phyloP scores from a whole-genome alignment of 768 basidiomycete genomes.

The Agaricus blazei region DNA sequence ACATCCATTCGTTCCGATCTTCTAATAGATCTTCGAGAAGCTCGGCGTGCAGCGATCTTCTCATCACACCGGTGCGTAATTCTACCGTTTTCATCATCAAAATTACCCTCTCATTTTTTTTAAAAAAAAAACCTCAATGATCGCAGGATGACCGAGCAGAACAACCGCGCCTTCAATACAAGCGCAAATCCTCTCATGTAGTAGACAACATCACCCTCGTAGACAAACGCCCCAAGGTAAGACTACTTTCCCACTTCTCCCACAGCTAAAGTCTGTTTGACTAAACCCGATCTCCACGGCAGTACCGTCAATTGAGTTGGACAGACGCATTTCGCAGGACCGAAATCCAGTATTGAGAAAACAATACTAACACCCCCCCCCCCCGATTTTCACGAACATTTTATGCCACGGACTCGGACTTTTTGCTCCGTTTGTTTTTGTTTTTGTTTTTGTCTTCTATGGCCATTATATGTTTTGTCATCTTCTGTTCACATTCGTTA shows the following conservation, averaged over 20 bases:
- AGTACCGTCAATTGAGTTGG: slow-evolving; percentile 19
- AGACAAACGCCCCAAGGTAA: slow-evolving; percentile 38
- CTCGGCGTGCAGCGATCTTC: neutral
- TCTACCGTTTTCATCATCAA: slow-evolving; percentile 10
- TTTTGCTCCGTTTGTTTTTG: no score
- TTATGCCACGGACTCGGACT: no score
- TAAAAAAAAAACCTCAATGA: neutral
- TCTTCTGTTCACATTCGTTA: neutral
- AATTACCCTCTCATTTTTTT: neutral
- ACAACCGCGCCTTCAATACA: slow-evolving; percentile 31
- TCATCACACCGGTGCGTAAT: slow-evolving; percentile 2
- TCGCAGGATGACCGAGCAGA: slow-evolving; percentile 12
- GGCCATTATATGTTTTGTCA: neutral
- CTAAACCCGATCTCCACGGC: neutral
- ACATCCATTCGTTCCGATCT: neutral
- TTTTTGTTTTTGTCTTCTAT: neutral
- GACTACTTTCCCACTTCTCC: neutral
- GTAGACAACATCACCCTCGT: slow-evolving; percentile 13
- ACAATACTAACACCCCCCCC: no score
- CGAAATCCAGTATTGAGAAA: no score
- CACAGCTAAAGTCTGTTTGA: neutral
- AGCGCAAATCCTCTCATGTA: slow-evolving; percentile 21
- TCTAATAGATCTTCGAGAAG: neutral
- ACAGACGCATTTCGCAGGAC: neutral
- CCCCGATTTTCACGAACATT: no score